Evolutionary conservation across 345 rosid genomes (phyloP).

Genomic region (Carallia brachiata): DNA sequence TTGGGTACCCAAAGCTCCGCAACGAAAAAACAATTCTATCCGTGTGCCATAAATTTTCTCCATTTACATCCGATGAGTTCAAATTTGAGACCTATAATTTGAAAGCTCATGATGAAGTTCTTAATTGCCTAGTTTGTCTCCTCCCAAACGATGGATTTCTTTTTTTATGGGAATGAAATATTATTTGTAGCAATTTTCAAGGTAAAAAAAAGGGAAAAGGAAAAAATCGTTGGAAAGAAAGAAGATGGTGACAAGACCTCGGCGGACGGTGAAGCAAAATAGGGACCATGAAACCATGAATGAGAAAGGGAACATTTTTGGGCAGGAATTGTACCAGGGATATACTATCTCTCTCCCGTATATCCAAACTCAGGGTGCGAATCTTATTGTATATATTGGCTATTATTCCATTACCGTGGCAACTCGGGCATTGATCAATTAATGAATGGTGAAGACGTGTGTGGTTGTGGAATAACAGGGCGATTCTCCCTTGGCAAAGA

Average conservation of each 20-base stretch:
- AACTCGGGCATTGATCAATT: background rate
- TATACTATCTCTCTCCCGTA: slow-evolving; percentile 27
- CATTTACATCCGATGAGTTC: no score
- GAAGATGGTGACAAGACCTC: slow-evolving; percentile 1
- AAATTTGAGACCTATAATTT: no score
- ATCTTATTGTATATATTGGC: slow-evolving; percentile 16
- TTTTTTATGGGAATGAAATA: background rate
- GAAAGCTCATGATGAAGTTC: background rate
- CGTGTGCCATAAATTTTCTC: no score
- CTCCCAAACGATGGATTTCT: background rate
- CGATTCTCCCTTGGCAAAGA: slow-evolving; percentile 42
- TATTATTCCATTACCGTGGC: background rate
- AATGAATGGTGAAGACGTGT: slow-evolving; percentile 13
- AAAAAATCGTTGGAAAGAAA: background rate
- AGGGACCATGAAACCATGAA: slow-evolving; percentile 37
- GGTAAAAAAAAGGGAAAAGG: background rate
- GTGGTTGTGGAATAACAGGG: slow-evolving; percentile 43
- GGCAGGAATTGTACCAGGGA: slow-evolving; percentile 18
- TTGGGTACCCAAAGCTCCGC: no score
- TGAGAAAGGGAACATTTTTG: slow-evolving; percentile 16
- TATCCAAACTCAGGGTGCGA: slow-evolving; percentile 39
- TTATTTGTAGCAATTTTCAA: background rate
- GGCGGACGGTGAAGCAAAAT: slow-evolving; percentile 1
- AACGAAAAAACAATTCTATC: no score
- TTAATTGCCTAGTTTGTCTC: background rate